These are phyloP conservation scores for Scutellaria minor DNA, from an alignment of 257 asterid species.

Conservation along the genomic window DNA sequence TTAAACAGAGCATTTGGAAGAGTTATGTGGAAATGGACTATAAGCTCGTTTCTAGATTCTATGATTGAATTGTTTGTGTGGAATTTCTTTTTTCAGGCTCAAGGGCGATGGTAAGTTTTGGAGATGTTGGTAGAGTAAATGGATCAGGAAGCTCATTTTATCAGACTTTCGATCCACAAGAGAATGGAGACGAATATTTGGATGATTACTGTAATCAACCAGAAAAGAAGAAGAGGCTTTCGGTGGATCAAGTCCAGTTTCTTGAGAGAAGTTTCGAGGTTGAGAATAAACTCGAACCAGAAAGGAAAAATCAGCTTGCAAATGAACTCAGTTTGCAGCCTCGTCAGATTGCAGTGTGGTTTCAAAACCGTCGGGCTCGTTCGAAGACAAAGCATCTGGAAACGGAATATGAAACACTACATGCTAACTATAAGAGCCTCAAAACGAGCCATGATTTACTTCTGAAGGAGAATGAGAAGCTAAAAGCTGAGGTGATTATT, in stretches of 20 bases:
- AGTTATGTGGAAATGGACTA: background rate
- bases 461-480: constrained; percentile 67
- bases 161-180: constrained; percentile 53
- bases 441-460: constrained; percentile 62
- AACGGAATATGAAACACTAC: constrained; percentile 64
- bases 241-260: constrained; percentile 69
- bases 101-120: constrained; percentile 69
- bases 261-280: constrained; percentile 71
- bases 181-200: constrained; percentile 56
- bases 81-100: constrained; percentile 48
- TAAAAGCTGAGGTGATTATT: constrained; percentile 59
- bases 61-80: constrained; percentile 22
- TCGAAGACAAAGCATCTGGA: constrained; percentile 79
- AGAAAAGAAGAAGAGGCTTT: constrained; percentile 78
- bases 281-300: constrained; percentile 86
- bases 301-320: constrained; percentile 75
- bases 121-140: constrained; percentile 45
- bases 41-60: background rate
- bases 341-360: constrained; percentile 83
- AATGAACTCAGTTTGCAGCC: constrained; percentile 78
- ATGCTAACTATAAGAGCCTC: constrained; percentile 53
- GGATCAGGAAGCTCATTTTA: constrained; percentile 47
- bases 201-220: constrained; percentile 70
- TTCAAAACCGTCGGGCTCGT: constrained; percentile 84
- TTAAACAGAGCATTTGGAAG: background rate